These are phyloP conservation scores for Macadamia tetraphylla DNA, from an alignment of 164 flowering plant species.

Conservation along the genomic window DNA sequence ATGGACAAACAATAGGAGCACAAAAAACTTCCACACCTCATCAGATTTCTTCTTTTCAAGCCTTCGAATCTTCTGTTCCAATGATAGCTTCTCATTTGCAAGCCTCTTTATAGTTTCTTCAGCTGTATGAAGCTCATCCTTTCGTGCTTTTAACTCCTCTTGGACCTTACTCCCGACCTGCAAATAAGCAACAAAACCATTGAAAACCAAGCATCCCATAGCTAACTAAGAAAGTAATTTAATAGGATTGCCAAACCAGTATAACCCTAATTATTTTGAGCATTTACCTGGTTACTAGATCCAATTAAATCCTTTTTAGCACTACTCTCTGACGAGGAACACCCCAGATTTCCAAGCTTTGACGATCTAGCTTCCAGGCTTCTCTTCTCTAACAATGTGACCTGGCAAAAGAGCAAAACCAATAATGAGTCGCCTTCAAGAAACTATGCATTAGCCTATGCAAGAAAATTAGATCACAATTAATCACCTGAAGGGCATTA, in stretches of 20 bases:
- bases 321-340: conserved; percentile 27
- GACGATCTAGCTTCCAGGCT: conserved; percentile 49
- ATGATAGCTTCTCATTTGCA: conserved; percentile 48
- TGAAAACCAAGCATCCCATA: not conserved
- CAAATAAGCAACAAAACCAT: conserved; percentile 3
- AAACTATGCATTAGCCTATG: not conserved
- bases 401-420: conserved; percentile 32
- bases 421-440: not conserved
- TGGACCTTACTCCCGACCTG: conserved; percentile 50
- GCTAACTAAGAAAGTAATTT: not conserved
- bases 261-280: not conserved
- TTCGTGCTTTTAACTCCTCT: conserved; percentile 56
- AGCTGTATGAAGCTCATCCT: conserved; percentile 49
- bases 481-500: conserved; percentile 59
- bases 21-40: conserved; percentile 42
- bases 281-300: conserved; percentile 52
- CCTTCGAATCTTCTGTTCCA: conserved; percentile 57
- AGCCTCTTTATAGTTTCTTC: conserved; percentile 54
- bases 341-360: conserved; percentile 32
- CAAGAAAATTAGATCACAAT: not conserved
- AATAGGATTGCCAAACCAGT: not conserved
- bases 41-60: conserved; percentile 58
- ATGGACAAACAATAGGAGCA: not conserved
- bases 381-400: conserved; percentile 50
- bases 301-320: conserved; percentile 37